Evolutionary conservation across 257 asterid species (phyloP), one percentile per base, ranked within the genome.

Genomic region (Primulina tabacum): DNA sequence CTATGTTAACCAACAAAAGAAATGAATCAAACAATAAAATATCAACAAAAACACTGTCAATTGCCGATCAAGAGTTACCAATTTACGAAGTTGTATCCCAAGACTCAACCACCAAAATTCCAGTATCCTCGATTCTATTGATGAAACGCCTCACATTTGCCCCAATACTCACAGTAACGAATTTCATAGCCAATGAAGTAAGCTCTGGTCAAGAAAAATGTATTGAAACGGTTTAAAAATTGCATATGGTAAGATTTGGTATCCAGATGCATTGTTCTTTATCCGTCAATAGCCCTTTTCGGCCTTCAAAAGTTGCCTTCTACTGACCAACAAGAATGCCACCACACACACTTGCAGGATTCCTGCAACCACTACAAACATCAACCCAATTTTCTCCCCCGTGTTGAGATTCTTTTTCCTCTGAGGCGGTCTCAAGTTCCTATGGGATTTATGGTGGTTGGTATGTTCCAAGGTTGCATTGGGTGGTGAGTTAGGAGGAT

Each of bases 311-410:
- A 79, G 74, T n/a, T 77, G 81, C 55, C 73, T 67, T 75, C 86
- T 76, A 75, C 73, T 72, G 55, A 79, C 71, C 43, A 81, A 64
- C 80, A 84, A 73, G 77, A 84, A 84, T 0, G 76, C 72, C 56
- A 67, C 71, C 64, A 81, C 75, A 34, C 81, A 79, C n/a, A 84
- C 76, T 75, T 84, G 89, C 80, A 81, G n/a, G 63, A 79, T 55
- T 53, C 52, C 62, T 16, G 81, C 86, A 59, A 81, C 40, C 56
- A 81, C 86, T 6, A 76, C 38, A 52, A 84, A 81, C 82, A 84
- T 63, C 57, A 81, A 14, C 71, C 89, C 89, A 5, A 79, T 56
- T 73, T 60, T 84, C 81, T 81, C 77, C 76, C 84, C 86, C 14
- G 53, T 34, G 57, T 84, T 77, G 60, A 79, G 70, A 43, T 28